phyloP scores from a whole-genome alignment of 441 rosid species.

The Adansonia gregorii region DNA sequence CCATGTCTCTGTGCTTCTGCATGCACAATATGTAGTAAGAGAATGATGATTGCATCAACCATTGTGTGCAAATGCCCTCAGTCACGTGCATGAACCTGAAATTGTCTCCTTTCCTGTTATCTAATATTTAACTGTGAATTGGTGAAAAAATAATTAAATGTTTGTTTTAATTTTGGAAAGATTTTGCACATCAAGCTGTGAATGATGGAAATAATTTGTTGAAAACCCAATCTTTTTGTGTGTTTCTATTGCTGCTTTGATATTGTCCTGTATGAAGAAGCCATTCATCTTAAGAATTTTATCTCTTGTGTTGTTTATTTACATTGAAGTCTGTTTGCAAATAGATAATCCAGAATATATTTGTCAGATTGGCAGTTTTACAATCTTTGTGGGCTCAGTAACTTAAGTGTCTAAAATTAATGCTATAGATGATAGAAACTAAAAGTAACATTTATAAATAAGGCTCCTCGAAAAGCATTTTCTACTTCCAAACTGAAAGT shows the following conservation, averaged over 20 bases:
- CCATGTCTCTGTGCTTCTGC: not conserved
- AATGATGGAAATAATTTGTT: not conserved
- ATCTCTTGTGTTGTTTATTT: not conserved
- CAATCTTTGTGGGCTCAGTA: not conserved
- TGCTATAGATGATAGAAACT: not conserved
- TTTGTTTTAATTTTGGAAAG: not conserved
- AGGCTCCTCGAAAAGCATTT: not conserved
- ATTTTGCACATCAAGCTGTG: not conserved
- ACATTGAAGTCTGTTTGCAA: not conserved
- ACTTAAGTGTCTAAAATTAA: not conserved
- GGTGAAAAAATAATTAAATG: not conserved
- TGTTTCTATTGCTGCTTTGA: not conserved
- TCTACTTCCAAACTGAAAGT: not conserved
- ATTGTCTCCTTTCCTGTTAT: not conserved
- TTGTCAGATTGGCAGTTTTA: not conserved
- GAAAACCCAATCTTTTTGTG: not conserved
- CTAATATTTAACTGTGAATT: not conserved
- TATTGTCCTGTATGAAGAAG: not conserved
- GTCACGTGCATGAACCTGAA: not conserved
- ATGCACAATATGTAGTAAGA: not conserved
- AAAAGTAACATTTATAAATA: not conserved
- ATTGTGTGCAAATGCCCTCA: not conserved
- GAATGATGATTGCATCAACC: constrained; percentile 9
- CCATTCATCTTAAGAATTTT: not conserved
- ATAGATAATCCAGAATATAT: not conserved